Percentiles rank a stretch among this genome's conserved stretches.
These are phyloP conservation scores for Colletotrichum sp. DNA, from an alignment of 2,329 filamentous ascomycete genomes.

Conservation along the genomic window DNA sequence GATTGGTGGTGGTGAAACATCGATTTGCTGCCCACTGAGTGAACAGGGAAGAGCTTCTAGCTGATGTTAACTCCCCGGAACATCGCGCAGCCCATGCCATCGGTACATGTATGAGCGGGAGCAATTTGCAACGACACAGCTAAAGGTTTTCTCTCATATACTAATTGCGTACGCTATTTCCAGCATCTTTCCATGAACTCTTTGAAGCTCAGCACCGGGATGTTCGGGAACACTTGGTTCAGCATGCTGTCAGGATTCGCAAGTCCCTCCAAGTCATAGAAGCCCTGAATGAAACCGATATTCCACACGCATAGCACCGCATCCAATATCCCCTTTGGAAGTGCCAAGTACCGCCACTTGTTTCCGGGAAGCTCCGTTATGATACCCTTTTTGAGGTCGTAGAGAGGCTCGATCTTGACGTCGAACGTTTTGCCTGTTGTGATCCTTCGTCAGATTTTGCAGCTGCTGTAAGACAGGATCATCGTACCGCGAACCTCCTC, in stretches of 20 bases:
- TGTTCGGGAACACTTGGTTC: neutral
- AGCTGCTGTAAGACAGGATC: neutral
- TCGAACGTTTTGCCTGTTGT: neutral
- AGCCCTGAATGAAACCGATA: neutral
- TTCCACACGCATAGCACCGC: neutral
- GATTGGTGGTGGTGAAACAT: neutral
- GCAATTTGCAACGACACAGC: neutral
- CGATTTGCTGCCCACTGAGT: neutral
- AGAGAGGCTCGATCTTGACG: neutral
- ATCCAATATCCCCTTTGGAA: neutral
- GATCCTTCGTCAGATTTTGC: neutral
- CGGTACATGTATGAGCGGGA: neutral
- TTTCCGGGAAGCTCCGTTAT: neutral
- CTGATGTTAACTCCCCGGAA: neutral
- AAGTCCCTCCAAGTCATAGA: neutral
- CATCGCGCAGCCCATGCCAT: neutral
- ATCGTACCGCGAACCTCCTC: neutral
- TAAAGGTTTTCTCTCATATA: neutral
- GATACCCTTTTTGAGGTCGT: neutral
- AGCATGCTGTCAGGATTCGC: neutral
- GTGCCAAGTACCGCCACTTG: neutral
- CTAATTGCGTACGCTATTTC: neutral
- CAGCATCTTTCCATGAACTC: neutral
- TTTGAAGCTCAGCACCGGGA: neutral
- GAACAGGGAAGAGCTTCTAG: neutral